Percentiles rank a stretch among this genome's conserved stretches.
Conservation (phyloP, 306 rosid genomes). For the Lathyrus aphaca region DNA sequence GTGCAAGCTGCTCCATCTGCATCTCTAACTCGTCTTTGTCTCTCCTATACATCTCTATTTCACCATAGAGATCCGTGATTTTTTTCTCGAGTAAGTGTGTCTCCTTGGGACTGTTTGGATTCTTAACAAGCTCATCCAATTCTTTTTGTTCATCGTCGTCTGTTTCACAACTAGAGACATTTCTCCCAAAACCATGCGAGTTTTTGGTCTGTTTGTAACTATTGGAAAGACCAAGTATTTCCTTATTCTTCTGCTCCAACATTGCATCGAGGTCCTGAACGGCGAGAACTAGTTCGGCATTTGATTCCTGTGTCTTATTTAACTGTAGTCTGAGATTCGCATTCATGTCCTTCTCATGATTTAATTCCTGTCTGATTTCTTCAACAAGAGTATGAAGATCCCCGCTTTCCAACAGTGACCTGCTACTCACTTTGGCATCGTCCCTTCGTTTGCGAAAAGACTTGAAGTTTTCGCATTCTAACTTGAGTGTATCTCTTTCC, state of each 20-base stretch:
- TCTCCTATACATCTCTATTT: constrained; percentile 82
- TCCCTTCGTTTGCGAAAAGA: constrained; percentile 59
- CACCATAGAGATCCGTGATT: constrained; percentile 71
- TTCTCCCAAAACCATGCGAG: constrained; percentile 47
- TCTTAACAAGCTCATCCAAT: constrained; percentile 74
- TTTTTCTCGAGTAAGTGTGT: constrained; percentile 69
- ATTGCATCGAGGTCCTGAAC: constrained; percentile 79
- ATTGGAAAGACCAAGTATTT: constrained; percentile 45
- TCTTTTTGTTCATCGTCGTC: constrained; percentile 82
- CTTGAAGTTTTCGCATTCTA: constrained; percentile 67
- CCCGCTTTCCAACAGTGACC: constrained; percentile 54
- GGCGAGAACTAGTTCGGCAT: constrained; percentile 76
- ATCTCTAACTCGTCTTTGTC: constrained; percentile 95
- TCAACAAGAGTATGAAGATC: constrained; percentile 69
- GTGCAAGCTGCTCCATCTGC: constrained; percentile 99
- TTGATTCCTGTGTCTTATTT: constrained; percentile 84
- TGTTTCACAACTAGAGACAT: constrained; percentile 48
- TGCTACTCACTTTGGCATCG: constrained; percentile 55
- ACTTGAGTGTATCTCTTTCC: constrained; percentile 69
- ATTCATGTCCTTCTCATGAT: constrained; percentile 78
- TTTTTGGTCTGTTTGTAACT: constrained; percentile 38
- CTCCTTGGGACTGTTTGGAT: constrained; percentile 59
- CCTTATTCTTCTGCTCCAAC: constrained; percentile 70
- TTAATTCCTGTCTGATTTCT: constrained; percentile 80
- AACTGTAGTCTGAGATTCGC: constrained; percentile 76